Evolutionary conservation across 2,329 filamentous ascomycete species (phyloP), one percentile per base, ranked within the genome.

Genomic region (Sporothrix curviconia): DNA sequence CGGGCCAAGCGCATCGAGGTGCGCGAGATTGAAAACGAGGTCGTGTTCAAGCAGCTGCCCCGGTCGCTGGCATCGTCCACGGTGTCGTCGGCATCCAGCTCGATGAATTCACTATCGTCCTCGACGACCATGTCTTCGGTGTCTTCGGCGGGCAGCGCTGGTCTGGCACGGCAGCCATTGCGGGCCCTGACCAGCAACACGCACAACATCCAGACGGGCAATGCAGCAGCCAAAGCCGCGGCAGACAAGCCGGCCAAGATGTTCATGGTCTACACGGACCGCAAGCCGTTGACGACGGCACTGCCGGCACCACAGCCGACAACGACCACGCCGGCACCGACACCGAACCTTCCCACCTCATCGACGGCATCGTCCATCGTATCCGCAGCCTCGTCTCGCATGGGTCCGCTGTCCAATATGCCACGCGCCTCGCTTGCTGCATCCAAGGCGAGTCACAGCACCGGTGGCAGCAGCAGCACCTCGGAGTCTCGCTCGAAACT

Each of bases 1-100:
- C 83, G 92, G 11, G 95, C 92, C 24, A 96, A 96, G 77, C 90
- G 95, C 67, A 96, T 97, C 64, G 92, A 97, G 70, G 87, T 96
- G 11, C 86, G 90, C 52, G 94, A 97, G 70, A 89, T 96, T 58
- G 92, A 97, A 71, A 97, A 97, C 67, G 91, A 96, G 67, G 87
- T 95, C 4, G 86, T 96, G 40, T 95, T 90, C 75, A 90, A 89
- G 68, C 85, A 88, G 55, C 80, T 83, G 56, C 83, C 86, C 28
- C 80, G 83, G 57, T 57, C 57, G 19, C 34, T 60, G 4, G 24
- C 44, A 19, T 36, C 52, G 15, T 46, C 52, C 8, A 34, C 52
- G 4, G 30, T 32, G 1, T 55, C 52, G 25, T 43, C 56, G 2
- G 25, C 39, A 3, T 17, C 52, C 19, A 39, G 25, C 2, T 54